Percentiles rank a stretch among this genome's conserved stretches.
Evolutionary conservation across 768 basidiomycete genomes (phyloP).

Genomic region (Boletus huronensis): DNA sequence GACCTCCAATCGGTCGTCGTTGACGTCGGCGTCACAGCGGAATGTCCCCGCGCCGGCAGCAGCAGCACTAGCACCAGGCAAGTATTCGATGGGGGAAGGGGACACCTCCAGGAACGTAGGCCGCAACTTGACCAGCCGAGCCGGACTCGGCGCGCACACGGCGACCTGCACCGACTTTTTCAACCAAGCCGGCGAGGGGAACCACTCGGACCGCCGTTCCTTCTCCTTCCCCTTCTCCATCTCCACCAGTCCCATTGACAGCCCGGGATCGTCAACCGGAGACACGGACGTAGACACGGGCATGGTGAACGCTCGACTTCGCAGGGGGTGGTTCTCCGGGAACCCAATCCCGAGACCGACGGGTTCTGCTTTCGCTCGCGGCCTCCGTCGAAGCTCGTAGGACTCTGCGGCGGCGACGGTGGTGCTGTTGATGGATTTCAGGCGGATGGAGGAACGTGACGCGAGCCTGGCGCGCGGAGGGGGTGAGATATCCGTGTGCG

Average conservation of each 20-base stretch:
- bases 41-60: neutral
- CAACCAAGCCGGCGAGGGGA: neutral
- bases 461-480: neutral
- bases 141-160: neutral
- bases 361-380: neutral
- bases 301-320: conserved; percentile 18
- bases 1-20: neutral
- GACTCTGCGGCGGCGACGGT: neutral
- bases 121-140: conserved; percentile 1
- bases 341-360: conserved; percentile 28
- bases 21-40: neutral
- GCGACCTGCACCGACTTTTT: neutral
- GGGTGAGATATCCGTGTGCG: neutral
- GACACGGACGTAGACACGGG: conserved; percentile 6
- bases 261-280: neutral
- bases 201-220: neutral
- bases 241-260: neutral
- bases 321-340: conserved; percentile 23
- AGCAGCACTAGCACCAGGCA: neutral
- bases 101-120: conserved; percentile 17
- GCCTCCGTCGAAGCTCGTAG: conserved; percentile 15
- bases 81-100: conserved; percentile 19
- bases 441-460: neutral
- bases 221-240: neutral
- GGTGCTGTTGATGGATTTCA: neutral